Percentiles rank a stretch among this genome's conserved stretches.
phyloP scores from a whole-genome alignment of 352 stramenopile genomes.

The Globisporangium heterothallicum region DNA sequence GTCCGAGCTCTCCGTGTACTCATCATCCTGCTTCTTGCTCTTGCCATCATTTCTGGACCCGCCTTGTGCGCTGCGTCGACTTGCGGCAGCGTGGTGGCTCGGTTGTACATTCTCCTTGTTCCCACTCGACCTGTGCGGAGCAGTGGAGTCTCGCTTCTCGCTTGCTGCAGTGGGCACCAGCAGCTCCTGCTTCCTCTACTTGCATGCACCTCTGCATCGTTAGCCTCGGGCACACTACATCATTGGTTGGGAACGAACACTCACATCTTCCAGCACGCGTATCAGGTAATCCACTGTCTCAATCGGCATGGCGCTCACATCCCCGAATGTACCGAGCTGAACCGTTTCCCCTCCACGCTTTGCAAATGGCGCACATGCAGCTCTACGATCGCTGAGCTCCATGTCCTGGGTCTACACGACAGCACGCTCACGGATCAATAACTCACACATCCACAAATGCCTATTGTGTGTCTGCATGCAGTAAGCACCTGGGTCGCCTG shows the following conservation, averaged over 20 bases:
- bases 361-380: neutral
- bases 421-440: no score
- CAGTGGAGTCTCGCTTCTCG: neutral
- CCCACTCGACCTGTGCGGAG: neutral
- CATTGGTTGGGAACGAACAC: conserved; percentile 10
- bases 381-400: neutral
- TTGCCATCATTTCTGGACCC: neutral
- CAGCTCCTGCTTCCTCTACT: conserved; percentile 47
- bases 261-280: conserved; percentile 52
- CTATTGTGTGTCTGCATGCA: no score
- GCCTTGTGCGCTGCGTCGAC: neutral
- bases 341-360: conserved; percentile 7
- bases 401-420: neutral
- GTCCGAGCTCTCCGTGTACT: conserved; percentile 10
- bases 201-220: no score
- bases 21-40: conserved; percentile 4
- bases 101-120: no score
- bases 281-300: conserved; percentile 74
- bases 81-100: no score
- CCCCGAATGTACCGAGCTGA: conserved; percentile 36
- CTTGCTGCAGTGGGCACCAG: conserved; percentile 7
- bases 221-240: no score
- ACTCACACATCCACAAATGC: no score
- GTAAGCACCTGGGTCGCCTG: conserved; percentile 26
- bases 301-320: conserved; percentile 41